Base-by-base conservation (phyloP, 2,329 filamentous ascomycete genomes). In the Xylaria sp. region DNA sequence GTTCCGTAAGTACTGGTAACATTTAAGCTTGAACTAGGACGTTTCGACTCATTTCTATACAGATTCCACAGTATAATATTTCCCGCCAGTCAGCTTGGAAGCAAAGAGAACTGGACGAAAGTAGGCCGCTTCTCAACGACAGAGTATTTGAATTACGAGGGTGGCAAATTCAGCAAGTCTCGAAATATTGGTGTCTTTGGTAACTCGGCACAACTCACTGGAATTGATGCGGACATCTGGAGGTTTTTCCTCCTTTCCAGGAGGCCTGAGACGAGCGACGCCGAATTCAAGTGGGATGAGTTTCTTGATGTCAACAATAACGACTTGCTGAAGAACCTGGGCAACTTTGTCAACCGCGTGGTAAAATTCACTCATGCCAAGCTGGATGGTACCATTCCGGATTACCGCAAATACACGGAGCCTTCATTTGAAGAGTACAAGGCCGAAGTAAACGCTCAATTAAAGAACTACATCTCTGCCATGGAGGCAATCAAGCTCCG, bases 131-230 rank as follows among this genome's bases (percentile, higher is more conserved):
- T 97, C 53, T 95, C 91, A 8, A 94, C 93, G 0, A 95, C 93
- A 0, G 94, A 97, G 75, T 94, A 95, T 72, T 49, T 65, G 9
- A 65, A 67, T 25, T 67, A 65, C 14, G 62, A 67, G 47, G 49
- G 59, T 23, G 92, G 92, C 68, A 97, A 97, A 76, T 97, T 97
- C 80, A 94, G 90, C 75, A 97, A 97, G 79, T 95, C 92, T 53
- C 86, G 92, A 57, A 57, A 57, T 15, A 64, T 67, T 14, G 64
- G 64, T 9, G 94, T 97, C 1, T 97, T 97, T 73, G 94, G 94
- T 53, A 94, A 92, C 78, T 92, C 91, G 72, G 94, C 92, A 49
- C 90, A 91, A 78, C 89, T 96, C 58, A 97, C 92, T 8, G 93
- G 92, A 19, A 85, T 97, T 17, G 86, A 90, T 15, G 83, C 92